Evolutionary conservation across 78 protist genomes (phyloP), one percentile per base, ranked within the genome.

Genomic region (Cavenderia fasciculata): DNA sequence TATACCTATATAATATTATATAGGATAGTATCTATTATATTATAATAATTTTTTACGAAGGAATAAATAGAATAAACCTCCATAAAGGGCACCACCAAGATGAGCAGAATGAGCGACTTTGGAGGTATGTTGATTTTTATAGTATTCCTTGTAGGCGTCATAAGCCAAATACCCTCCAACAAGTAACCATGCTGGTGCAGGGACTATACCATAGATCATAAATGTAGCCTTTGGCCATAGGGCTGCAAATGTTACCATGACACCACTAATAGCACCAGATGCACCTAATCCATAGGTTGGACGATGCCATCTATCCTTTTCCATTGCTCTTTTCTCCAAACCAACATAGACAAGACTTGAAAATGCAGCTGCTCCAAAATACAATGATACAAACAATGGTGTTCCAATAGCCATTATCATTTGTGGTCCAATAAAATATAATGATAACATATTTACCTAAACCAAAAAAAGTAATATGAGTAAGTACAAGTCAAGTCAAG

Each of bases 261-360:
- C 89, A 19, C 74, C 76, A 27, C 21, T 29, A 3, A 56, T n/a
- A 25, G 78, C 77, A 12, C 89, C 89, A 18, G 43, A 21, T 12
- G 89, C 89, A 19, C 89, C 89, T 1, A 79, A 27, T 25, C 76
- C 89, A 27, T 34, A n/a, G n/a, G n/a, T n/a, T n/a, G n/a, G n/a
- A n/a, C n/a, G n/a, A n/a, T n/a, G n/a, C n/a, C n/a, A n/a, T n/a
- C n/a, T n/a, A n/a, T n/a, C n/a, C n/a, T n/a, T n/a, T n/a, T n/a
- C n/a, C n/a, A n/a, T n/a, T n/a, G n/a, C n/a, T n/a, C n/a, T n/a
- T n/a, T n/a, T n/a, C n/a, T n/a, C n/a, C 33, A 63, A 18, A n/a
- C 12, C 33, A 47, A 43, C 33, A 47, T 36, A 63, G 43, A 63
- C 4, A 21, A 31, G 38, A 36, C 72, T 38, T 6, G 43, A 27